These are phyloP conservation scores for Penicillium maclennaniae DNA, from an alignment of 495 filamentous ascomycete genomes.

Conservation along the genomic window DNA sequence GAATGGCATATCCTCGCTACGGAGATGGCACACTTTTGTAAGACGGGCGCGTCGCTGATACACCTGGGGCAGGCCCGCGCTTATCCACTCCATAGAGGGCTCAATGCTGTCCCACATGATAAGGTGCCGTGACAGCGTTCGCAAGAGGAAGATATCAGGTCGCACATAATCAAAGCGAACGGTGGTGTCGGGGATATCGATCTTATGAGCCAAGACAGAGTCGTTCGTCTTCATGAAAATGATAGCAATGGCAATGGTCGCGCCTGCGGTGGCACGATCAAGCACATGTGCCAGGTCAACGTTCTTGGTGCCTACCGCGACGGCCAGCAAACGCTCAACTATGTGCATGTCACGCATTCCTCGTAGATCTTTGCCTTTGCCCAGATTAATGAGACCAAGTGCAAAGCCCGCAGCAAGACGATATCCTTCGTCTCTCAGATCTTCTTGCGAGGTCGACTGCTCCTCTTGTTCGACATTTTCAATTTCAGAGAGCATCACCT, in stretches of 20 bases:
- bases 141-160: constrained; percentile 85
- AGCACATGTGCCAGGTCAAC: constrained; percentile 86
- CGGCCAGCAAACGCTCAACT: constrained; percentile 76
- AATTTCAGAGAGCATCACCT: constrained; percentile 97
- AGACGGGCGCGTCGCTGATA: constrained; percentile 58
- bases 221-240: constrained; percentile 98
- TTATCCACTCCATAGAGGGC: constrained; percentile 68
- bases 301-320: constrained; percentile 83
- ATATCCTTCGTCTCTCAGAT: constrained; percentile 90
- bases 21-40: constrained; percentile 49
- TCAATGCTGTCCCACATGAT: constrained; percentile 89
- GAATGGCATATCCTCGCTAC: constrained; percentile 80
- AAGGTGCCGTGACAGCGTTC: constrained; percentile 84
- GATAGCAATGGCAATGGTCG: constrained; percentile 83
- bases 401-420: constrained; percentile 91
- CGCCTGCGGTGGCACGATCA: constrained; percentile 86
- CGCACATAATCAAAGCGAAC: constrained; percentile 93
- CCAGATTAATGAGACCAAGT: constrained; percentile 91
- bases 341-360: constrained; percentile 93
- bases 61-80: constrained; percentile 61
- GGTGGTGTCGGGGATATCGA: constrained; percentile 85
- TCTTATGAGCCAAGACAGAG: constrained; percentile 79
- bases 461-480: constrained; percentile 79
- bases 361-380: constrained; percentile 78
- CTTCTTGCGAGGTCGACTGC: constrained; percentile 53